Percentiles rank a stretch among this genome's conserved stretches.
These are phyloP conservation scores for Zea luxurians DNA, from an alignment of 176 grass and related monocot species.

Conservation along the genomic window DNA sequence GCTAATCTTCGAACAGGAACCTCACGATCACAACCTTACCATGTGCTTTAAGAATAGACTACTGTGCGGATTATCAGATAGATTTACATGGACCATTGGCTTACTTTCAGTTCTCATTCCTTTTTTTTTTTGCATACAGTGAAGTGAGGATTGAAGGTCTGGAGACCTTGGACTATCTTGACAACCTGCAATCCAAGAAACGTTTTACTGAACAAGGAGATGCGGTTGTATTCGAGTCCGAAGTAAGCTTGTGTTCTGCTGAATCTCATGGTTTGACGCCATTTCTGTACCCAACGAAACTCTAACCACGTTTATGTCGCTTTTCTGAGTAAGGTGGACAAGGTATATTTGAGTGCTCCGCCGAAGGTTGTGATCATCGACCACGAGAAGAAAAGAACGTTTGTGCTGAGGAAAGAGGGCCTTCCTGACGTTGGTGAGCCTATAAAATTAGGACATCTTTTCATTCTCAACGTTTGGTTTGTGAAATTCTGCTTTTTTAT, in stretches of 20 bases:
- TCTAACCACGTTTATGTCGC: conserved; percentile 16
- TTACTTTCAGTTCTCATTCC: conserved; percentile 11
- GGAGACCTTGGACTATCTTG: conserved; percentile 86
- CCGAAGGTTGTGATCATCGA: conserved; percentile 74
- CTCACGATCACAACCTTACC: neutral
- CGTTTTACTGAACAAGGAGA: conserved; percentile 85
- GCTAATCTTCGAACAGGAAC: neutral
- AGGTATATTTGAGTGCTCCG: conserved; percentile 71
- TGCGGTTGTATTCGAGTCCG: conserved; percentile 80
- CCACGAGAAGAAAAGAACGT: conserved; percentile 82
- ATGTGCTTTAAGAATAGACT: neutral
- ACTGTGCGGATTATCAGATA: neutral
- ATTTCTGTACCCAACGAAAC: neutral
- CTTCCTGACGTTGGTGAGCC: conserved; percentile 80
- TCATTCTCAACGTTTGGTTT: conserved; percentile 2
- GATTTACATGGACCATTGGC: conserved; percentile 17
- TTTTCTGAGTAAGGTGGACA: conserved; percentile 60
- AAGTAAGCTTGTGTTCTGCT: conserved; percentile 54
- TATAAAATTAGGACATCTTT: neutral
- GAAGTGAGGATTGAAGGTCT: conserved; percentile 89
- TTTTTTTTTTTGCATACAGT: conserved; percentile 44
- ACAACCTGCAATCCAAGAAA: conserved; percentile 58
- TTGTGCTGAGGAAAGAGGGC: conserved; percentile 71
- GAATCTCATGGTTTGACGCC: neutral
- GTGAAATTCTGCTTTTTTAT: neutral